These are phyloP conservation scores for Penicillium robsamsonii DNA, from an alignment of 495 filamentous ascomycete genomes.

Conservation along the genomic window DNA sequence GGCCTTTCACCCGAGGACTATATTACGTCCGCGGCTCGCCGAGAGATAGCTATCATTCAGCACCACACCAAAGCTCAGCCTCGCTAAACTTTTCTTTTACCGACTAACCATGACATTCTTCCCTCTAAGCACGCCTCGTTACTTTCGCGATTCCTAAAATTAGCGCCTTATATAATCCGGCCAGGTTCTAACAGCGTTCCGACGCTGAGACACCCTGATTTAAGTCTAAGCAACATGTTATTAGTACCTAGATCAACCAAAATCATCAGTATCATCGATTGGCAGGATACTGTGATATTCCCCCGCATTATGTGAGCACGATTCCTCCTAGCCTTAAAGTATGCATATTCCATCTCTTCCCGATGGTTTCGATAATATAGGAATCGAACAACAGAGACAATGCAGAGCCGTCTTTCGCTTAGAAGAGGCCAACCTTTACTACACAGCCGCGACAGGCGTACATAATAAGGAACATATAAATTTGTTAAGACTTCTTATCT, in stretches of 20 bases:
- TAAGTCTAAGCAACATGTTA: slow-evolving; percentile 34
- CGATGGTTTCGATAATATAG: slow-evolving; percentile 30
- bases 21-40: slow-evolving; percentile 35
- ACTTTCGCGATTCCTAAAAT: slow-evolving; percentile 30
- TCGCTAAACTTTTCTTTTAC: slow-evolving; percentile 35
- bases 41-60: slow-evolving; percentile 30
- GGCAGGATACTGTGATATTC: slow-evolving; percentile 33
- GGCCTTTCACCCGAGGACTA: slow-evolving; percentile 32
- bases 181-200: slow-evolving; percentile 22
- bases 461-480: slow-evolving; percentile 32
- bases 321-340: slow-evolving; percentile 32
- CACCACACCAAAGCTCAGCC: slow-evolving; percentile 32
- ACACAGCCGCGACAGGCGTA: slow-evolving; percentile 37
- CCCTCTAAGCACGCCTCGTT: slow-evolving; percentile 30
- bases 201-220: slow-evolving; percentile 35
- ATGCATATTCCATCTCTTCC: slow-evolving; percentile 33
- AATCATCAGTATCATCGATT: slow-evolving; percentile 39
- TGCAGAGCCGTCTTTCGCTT: slow-evolving; percentile 27
- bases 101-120: slow-evolving; percentile 29
- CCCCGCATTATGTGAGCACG: slow-evolving; percentile 37
- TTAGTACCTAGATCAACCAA: slow-evolving; percentile 30
- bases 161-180: slow-evolving; percentile 30
- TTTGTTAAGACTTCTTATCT: slow-evolving; percentile 27
- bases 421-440: slow-evolving; percentile 39
- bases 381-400: slow-evolving; percentile 27